Evolutionary conservation across 306 rosid species (phyloP).

Genomic region (Rosa multiflora): DNA sequence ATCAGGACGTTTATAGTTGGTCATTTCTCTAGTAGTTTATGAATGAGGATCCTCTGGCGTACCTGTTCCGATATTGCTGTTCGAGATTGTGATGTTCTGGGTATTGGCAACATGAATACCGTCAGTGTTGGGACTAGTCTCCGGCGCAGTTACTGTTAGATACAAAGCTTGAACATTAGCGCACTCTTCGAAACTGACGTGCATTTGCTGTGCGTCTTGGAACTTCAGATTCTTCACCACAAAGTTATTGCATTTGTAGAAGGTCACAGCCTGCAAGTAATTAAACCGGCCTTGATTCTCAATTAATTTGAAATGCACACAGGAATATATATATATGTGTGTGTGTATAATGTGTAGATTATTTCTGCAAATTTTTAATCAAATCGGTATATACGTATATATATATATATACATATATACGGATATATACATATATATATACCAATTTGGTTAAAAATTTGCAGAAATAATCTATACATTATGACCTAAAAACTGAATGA

Average conservation of each 20-base stretch:
- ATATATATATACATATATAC: too few relatives aligned
- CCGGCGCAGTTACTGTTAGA: slow-evolving; percentile 52
- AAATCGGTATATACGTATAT: too few relatives aligned
- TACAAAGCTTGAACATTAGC: slow-evolving; percentile 37
- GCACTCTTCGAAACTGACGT: slow-evolving; percentile 45
- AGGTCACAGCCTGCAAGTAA: slow-evolving; percentile 58
- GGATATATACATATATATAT: too few relatives aligned
- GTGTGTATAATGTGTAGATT: too few relatives aligned
- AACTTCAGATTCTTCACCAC: slow-evolving; percentile 40
- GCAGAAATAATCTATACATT: too few relatives aligned
- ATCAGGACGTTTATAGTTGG: not conserved
- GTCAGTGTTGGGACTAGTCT: slow-evolving; percentile 69
- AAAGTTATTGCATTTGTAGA: slow-evolving; percentile 43
- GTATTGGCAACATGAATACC: slow-evolving; percentile 67
- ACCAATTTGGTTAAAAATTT: too few relatives aligned
- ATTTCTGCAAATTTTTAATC: too few relatives aligned
- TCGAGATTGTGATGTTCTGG: slow-evolving; percentile 52
- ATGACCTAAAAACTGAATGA: too few relatives aligned
- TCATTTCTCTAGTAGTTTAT: not conserved
- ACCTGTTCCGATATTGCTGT: slow-evolving; percentile 59
- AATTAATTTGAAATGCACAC: not conserved
- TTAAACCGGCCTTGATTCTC: not conserved
- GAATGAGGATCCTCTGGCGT: not conserved
- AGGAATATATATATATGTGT: too few relatives aligned
- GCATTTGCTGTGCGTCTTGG: slow-evolving; percentile 59